phyloP scores from a whole-genome alignment of 306 rosid genomes.

The Trifolium dubium region DNA sequence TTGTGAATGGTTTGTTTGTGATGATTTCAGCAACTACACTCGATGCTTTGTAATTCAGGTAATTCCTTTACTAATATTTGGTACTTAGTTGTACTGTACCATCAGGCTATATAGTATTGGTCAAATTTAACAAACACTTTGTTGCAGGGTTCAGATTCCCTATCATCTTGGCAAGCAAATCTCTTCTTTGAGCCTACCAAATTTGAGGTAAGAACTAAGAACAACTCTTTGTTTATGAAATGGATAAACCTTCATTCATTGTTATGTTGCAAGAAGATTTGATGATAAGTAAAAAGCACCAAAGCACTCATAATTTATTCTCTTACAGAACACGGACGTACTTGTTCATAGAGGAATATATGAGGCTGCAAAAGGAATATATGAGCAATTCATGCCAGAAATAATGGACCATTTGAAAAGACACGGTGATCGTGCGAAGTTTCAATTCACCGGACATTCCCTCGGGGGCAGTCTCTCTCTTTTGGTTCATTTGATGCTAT shows the following conservation, averaged over 20 bases:
- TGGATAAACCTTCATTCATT: background rate
- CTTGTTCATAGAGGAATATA: conserved; percentile 95
- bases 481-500: conserved; percentile 82
- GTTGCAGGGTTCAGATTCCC: conserved; percentile 88
- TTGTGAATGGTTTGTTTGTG: conserved; percentile 96
- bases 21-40: conserved; percentile 70
- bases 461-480: conserved; percentile 97
- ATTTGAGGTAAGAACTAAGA: conserved; percentile 72
- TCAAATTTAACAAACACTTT: conserved; percentile 15
- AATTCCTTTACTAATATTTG: conserved; percentile 12
- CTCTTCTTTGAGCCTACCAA: conserved; percentile 93
- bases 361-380: conserved; percentile 95
- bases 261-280: background rate
- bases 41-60: conserved; percentile 95
- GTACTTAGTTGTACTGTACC: background rate
- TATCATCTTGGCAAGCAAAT: conserved; percentile 94
- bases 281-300: conserved; percentile 1
- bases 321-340: conserved; percentile 67
- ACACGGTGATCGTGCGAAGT: conserved; percentile 74
- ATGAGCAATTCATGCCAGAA: conserved; percentile 82
- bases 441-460: conserved; percentile 91
- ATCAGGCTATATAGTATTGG: background rate
- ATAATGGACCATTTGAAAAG: conserved; percentile 67
- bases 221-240: conserved; percentile 3
- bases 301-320: conserved; percentile 11